Percentiles rank a stretch among this genome's conserved stretches.
These are phyloP conservation scores for Ciborinia camelliae DNA, from an alignment of 2,329 filamentous ascomycete genomes.

Conservation along the genomic window DNA sequence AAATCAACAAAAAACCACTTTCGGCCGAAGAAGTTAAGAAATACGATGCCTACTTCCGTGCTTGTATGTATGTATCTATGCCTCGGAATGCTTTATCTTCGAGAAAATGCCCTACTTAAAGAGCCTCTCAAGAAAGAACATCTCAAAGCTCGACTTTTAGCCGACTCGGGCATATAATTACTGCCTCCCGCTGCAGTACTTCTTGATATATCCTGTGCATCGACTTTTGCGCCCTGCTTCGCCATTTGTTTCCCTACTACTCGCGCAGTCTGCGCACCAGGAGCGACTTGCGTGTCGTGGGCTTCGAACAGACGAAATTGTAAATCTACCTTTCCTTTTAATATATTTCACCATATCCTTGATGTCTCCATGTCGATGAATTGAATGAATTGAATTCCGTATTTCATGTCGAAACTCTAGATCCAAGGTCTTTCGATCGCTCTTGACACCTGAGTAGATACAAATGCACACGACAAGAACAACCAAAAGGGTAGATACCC, in stretches of 20 bases:
- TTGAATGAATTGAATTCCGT: no score
- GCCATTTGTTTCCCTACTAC: conserved; percentile 27
- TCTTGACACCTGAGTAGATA: no score
- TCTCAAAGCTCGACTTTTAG: conserved; percentile 69
- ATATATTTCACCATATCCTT: no score
- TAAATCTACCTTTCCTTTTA: no score
- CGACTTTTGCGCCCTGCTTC: conserved; percentile 21
- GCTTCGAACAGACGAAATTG: conserved; percentile 41
- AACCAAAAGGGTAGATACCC: no score
- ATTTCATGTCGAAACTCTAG: no score
- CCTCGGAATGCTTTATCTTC: conserved; percentile 77
- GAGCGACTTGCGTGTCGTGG: conserved; percentile 33
- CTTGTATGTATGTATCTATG: conserved; percentile 72
- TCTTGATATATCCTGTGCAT: not conserved
- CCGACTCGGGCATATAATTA: conserved; percentile 24
- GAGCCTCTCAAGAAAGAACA: conserved; percentile 65
- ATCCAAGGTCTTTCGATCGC: no score
- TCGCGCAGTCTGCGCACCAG: conserved; percentile 21
- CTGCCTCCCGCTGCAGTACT: not conserved
- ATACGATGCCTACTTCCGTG: conserved; percentile 70
- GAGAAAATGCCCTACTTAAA: conserved; percentile 67
- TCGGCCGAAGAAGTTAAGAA: conserved; percentile 63
- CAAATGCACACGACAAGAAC: no score
- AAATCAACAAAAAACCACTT: conserved; percentile 51
- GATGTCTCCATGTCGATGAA: no score